These are phyloP conservation scores for Starmerella potacharoeniae DNA, from an alignment of 805 yeast species.

Conservation along the genomic window DNA sequence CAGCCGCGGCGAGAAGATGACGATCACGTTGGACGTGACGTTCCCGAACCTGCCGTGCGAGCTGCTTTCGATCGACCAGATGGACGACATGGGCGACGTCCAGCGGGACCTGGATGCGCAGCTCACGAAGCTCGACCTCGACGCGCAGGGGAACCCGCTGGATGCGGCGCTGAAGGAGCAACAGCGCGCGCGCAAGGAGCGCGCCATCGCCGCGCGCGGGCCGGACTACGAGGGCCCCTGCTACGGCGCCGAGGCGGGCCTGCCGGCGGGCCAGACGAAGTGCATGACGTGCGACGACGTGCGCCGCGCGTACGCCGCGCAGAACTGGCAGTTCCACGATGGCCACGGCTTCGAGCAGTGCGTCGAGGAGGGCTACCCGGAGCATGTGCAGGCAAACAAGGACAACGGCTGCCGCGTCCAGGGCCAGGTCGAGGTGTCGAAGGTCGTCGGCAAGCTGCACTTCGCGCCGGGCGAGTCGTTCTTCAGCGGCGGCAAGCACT, in stretches of 20 bases:
- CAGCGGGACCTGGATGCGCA: slow-evolving; percentile 67
- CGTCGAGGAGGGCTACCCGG: slow-evolving; percentile 75
- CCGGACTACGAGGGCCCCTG: slow-evolving; percentile 72
- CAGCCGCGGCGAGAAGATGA: slow-evolving; percentile 55
- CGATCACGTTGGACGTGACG: slow-evolving; percentile 66
- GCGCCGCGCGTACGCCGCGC: slow-evolving; percentile 60
- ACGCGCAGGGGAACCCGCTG: slow-evolving; percentile 40
- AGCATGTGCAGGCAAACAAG: slow-evolving; percentile 44
- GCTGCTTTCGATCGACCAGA: slow-evolving; percentile 60
- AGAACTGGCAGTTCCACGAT: slow-evolving; percentile 82
- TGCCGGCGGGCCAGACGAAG: slow-evolving; percentile 27
- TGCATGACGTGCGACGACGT: slow-evolving; percentile 83
- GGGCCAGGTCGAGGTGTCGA: slow-evolving; percentile 68
- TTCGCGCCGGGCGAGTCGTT: slow-evolving; percentile 89
- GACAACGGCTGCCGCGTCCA: slow-evolving; percentile 79
- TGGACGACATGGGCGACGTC: slow-evolving; percentile 80
- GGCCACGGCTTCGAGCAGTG: slow-evolving; percentile 84
- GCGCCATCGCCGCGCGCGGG: slow-evolving; percentile 23
- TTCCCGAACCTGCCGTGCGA: slow-evolving; percentile 86
- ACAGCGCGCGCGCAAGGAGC: slow-evolving; percentile 29
- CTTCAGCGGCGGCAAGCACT: slow-evolving; percentile 45
- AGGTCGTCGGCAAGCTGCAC: slow-evolving; percentile 84
- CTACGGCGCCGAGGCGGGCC: slow-evolving; percentile 48
- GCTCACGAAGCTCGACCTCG: slow-evolving; percentile 57
- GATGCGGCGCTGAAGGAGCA: slow-evolving; percentile 34